Base-by-base conservation (phyloP, 371 early-diverging fungal genomes). In the Mucor irregularis region DNA sequence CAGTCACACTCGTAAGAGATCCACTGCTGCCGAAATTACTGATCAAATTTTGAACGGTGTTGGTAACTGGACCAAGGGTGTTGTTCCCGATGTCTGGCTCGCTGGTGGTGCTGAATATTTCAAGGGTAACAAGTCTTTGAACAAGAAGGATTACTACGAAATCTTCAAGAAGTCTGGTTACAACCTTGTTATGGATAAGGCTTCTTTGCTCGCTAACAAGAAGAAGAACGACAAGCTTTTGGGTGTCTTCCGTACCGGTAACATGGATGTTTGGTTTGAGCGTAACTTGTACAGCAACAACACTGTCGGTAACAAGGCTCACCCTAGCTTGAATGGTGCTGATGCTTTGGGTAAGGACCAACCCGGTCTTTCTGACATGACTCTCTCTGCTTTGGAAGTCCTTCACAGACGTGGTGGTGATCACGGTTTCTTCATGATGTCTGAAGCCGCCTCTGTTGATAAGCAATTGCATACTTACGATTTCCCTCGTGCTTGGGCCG, bases 391-490 rank as follows among this genome's bases (percentile, higher is more conserved):
- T 33, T 68, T 83, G 37, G 80, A 81, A 26, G 74, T 78, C 16
- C 62, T 86, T 50, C 74, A 84, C 61, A 78, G 78, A 69, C 82
- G 85, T 58, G 78, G 82, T 64, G 85, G 84, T 63, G 69, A 80
- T 16, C 81, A 83, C 61, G 88, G 88, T 57, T 89, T 80, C 73
- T 90, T 86, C 75, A 64, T 88, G 62, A 84, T 90, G 88, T 80
- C 83, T 47, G 90, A 90, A 71, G 90, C 86, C 48, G 90, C 88
- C 40, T 82, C 85, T 26, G 77, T 88, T 50, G 90, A 90, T 72
- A 88, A 88, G 70, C 64, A 74, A 69, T 79, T 88, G 70, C 88
- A 90, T 61, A 73, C 82, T n/a, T 62, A 88, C 44, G 88, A 90
- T 71, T 90, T 81, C 57, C 77, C 86, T 54, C 85, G 90, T 61